Percentiles rank a stretch among this genome's conserved stretches.
Evolutionary conservation across 1,284 basidiomycete species (phyloP).

Genomic region (Boletus albobrunnescens): DNA sequence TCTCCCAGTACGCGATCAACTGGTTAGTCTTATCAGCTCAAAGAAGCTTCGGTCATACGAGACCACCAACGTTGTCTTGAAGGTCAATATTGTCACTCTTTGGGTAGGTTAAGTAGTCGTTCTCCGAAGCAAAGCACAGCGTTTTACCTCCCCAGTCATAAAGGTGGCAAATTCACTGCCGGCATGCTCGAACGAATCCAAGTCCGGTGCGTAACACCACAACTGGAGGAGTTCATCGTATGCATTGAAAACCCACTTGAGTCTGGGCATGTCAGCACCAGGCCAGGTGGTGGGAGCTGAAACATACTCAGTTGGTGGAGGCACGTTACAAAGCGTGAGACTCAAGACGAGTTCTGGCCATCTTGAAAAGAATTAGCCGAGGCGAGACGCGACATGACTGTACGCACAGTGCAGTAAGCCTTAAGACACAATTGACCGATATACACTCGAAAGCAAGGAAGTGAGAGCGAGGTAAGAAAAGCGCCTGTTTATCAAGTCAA

Average conservation of each 20-base stretch:
- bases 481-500: slow-evolving; percentile 38
- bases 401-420: slow-evolving; percentile 59
- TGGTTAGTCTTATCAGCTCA: slow-evolving; percentile 29
- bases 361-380: slow-evolving; percentile 35
- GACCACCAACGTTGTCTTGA: slow-evolving; percentile 45
- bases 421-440: slow-evolving; percentile 50
- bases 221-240: slow-evolving; percentile 59
- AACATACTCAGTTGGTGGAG: slow-evolving; percentile 62
- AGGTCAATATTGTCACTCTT: slow-evolving; percentile 54
- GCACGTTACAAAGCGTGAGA: slow-evolving; percentile 64
- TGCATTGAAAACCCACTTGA: slow-evolving; percentile 54
- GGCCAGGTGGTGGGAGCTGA: background rate
- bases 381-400: background rate
- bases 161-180: slow-evolving; percentile 54
- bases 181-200: slow-evolving; percentile 64
- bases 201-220: slow-evolving; percentile 63
- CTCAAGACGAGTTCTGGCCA: slow-evolving; percentile 71
- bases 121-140: background rate
- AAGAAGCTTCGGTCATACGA: background rate
- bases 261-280: slow-evolving; percentile 35
- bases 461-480: slow-evolving; percentile 63
- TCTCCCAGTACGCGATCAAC: slow-evolving; percentile 65
- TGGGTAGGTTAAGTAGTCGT: slow-evolving; percentile 12
- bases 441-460: slow-evolving; percentile 61
- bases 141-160: slow-evolving; percentile 47